Evolutionary conservation across 73 alveolate species (phyloP), one percentile per base, ranked within the genome.

Genomic region (Breviolum minutum): DNA sequence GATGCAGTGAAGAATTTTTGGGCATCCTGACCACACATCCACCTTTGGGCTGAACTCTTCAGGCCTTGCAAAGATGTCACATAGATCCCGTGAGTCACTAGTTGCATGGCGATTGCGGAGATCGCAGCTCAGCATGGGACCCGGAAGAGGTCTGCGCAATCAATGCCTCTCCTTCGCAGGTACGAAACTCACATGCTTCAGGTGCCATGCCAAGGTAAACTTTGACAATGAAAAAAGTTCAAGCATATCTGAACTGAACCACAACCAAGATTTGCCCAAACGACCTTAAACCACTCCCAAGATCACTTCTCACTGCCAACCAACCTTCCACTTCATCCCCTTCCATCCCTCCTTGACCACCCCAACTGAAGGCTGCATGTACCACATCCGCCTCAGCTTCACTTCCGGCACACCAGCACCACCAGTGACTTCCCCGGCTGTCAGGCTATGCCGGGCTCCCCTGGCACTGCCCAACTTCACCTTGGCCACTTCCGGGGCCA

Each of bases 401-500:
- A n/a, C 86, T 26, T 27, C 63, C 62, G 16, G 26, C 26, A 30
- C 82, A 71, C n/a, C 30, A 26, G 8, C 81, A 26, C 26, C 17
- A 20, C 63, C 16, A 77, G 54, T 40, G 54, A 40, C 54, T 40
- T 40, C 54, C 54, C 54, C 54, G 54, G 54, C 54, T 40, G 74
- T 66, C 6, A 6, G 24, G 77, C 77, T 6, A 68, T 68, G 17
- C 92, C 19, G 77, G 63, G 97, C 87, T 85, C 26, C 32, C 26
- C 62, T 81, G 89, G 68, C 98, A n/a, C 40, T 80, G 40, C 98
- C 98, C 62, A 92, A 48, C 90, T 92, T 92, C 27, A 90, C 98
- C 29, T 92, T 92, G 81, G 98, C 98, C 20, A 92, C 81, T 74
- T 92, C 98, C 6, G 98, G 98, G 19, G 98, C 98, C 98, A 92